Conservation (phyloP, 2,329 filamentous ascomycete species). For the Diplodia mutila region DNA sequence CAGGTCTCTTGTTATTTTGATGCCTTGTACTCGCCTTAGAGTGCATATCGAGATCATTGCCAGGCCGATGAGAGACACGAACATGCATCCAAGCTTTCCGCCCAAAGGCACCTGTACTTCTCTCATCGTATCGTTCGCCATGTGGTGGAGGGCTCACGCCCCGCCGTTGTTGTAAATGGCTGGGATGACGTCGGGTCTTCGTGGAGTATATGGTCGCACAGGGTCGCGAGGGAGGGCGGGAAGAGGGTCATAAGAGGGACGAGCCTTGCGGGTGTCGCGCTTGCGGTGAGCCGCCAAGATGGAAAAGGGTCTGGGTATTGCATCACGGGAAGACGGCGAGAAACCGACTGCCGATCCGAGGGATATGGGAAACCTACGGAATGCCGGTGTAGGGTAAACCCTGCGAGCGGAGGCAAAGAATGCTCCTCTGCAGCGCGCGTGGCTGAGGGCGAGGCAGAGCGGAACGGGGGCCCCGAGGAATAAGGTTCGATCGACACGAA, state of each 20-base stretch:
- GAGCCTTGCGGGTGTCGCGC: neutral
- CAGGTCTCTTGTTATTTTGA: neutral
- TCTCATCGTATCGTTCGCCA: neutral
- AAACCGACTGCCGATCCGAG: neutral
- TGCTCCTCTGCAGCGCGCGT: neutral
- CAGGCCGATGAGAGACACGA: neutral
- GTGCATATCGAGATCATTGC: neutral
- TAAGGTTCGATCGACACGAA: neutral
- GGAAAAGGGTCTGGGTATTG: neutral
- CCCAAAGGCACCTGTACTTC: slow-evolving; percentile 1
- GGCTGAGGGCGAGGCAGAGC: neutral
- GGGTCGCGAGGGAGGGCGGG: neutral
- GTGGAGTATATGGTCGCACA: neutral
- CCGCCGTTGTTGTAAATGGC: neutral
- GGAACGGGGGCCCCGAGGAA: neutral
- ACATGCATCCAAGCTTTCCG: slow-evolving; percentile 10
- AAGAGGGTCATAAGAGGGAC: neutral
- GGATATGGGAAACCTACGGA: neutral
- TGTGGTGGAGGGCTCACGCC: neutral
- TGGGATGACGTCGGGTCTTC: too few relatives aligned
- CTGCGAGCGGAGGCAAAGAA: neutral
- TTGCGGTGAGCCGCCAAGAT: neutral
- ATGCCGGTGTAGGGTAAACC: neutral
- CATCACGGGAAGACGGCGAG: neutral
- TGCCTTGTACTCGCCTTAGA: neutral